Evolutionary conservation across 1,284 basidiomycete genomes (phyloP), one percentile per base, ranked within the genome.

Genomic region (Cryptococcus hybrid): DNA sequence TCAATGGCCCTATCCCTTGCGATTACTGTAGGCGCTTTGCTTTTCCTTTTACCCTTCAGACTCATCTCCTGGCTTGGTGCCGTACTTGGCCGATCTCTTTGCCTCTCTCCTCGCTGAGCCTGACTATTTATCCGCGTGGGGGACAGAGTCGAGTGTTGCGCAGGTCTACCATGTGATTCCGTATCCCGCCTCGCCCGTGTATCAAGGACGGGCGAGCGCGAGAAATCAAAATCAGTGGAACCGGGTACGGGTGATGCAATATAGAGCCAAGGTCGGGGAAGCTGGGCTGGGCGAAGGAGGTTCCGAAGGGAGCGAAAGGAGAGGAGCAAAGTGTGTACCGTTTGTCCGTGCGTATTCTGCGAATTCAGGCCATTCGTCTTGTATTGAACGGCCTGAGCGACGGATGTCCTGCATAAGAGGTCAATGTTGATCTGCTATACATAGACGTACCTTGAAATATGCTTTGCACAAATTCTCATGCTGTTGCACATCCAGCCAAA

Each of bases 401-500:
- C 90, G 87, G 60, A 99, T 84, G 76, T 98, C 95, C 82, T 77
- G 15, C 45, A 45, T 9, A 15, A 43, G 18, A 51, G 42, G 35
- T 35, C 15, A 13, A 7, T n/a, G 7, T 38, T 30, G 39, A 39
- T 7, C 8, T 18, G 34, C 50, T 40, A 39, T 3, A 47, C n/a
- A 7, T 34, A 24, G 18, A 49, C 74, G 62, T 52, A 77, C 77
- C 70, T 97, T 96, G 85, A 99, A 97, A 79, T 97, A 98, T 6
- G 94, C 95, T 59, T 93, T 85, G 79, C 94, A 99, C 46, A 99
- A 85, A 74, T 97, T 97, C 80, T 98, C 96, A 76, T 99, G 95
- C 80, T 98, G 95, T 70, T 97, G 92, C 2, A 98, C 95, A 73
- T 99, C 95, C 38, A 99, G 85, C 94, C 94, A 99, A 70, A 99